Percentiles rank a stretch among this genome's conserved stretches.
These are phyloP conservation scores for Arthrinium phaeospermum DNA, from an alignment of 2,329 filamentous ascomycete genomes.

Conservation along the genomic window DNA sequence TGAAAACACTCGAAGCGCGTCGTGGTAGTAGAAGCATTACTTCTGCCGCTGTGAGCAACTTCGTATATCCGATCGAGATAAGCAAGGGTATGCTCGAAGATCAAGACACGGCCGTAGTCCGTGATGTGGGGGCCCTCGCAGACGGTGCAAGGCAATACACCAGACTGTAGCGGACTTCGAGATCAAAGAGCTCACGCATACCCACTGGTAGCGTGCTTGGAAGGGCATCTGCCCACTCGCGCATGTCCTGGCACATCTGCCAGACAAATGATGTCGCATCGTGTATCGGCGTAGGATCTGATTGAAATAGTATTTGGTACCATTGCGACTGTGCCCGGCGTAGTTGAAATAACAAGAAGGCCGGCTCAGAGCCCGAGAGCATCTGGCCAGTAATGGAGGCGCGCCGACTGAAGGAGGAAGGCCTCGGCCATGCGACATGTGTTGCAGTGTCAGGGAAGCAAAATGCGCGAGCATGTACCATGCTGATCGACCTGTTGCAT, in stretches of 20 bases:
- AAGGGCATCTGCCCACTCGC: slow-evolving; percentile 80
- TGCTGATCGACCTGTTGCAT: slow-evolving; percentile 67
- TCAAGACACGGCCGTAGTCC: slow-evolving; percentile 77
- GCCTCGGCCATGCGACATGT: slow-evolving; percentile 77
- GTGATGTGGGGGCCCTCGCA: slow-evolving; percentile 71
- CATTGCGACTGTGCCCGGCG: slow-evolving; percentile 86
- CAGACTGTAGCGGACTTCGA: slow-evolving; percentile 89
- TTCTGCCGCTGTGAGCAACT: slow-evolving; percentile 63
- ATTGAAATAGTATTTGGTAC: slow-evolving; percentile 89
- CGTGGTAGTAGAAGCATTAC: slow-evolving; percentile 79
- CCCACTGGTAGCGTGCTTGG: slow-evolving; percentile 67
- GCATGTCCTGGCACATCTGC: slow-evolving; percentile 78
- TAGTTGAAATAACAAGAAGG: slow-evolving; percentile 79
- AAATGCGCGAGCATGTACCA: slow-evolving; percentile 85
- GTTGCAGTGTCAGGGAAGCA: slow-evolving; percentile 92
- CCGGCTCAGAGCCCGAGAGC: slow-evolving; percentile 67
- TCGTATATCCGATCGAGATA: slow-evolving; percentile 79
- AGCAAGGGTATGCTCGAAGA: slow-evolving; percentile 86
- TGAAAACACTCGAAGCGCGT: slow-evolving; percentile 85
- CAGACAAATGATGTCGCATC: slow-evolving; percentile 76
- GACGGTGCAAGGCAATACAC: slow-evolving; percentile 88
- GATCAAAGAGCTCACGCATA: slow-evolving; percentile 79
- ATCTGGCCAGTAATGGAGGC: slow-evolving; percentile 49
- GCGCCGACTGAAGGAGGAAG: slow-evolving; percentile 48
- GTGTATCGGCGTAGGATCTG: slow-evolving; percentile 69